Percentiles rank a stretch among this genome's conserved stretches.
These are phyloP conservation scores for Peronospora farinosa DNA, from an alignment of 352 stramenopile genomes.

Conservation along the genomic window DNA sequence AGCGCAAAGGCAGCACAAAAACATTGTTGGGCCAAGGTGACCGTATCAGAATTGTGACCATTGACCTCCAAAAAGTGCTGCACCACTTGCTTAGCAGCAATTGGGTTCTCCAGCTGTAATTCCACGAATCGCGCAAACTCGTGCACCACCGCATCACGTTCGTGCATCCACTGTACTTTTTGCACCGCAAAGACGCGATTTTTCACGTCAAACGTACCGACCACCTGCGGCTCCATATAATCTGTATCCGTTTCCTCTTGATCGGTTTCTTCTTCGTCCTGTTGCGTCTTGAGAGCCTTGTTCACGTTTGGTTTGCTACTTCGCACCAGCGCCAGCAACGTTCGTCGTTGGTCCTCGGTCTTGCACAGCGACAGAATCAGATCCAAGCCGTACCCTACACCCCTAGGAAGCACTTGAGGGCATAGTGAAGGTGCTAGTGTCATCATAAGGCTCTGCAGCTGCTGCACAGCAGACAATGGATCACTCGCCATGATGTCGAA, in stretches of 20 bases:
- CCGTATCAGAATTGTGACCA: constrained; percentile 37
- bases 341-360: constrained; percentile 53
- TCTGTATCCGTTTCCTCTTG: constrained; percentile 24
- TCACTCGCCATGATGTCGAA: constrained; percentile 28
- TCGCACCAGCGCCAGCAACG: constrained; percentile 40
- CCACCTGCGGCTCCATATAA: constrained; percentile 37
- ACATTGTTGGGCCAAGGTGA: constrained; percentile 51
- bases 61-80: constrained; percentile 56
- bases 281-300: constrained; percentile 22
- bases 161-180: constrained; percentile 57
- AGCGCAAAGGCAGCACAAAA: constrained; percentile 74
- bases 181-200: constrained; percentile 57
- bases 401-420: constrained; percentile 68
- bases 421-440: constrained; percentile 45
- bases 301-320: constrained; percentile 29
- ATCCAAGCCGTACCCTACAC: constrained; percentile 50
- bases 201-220: constrained; percentile 54
- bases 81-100: constrained; percentile 35
- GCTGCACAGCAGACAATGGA: constrained; percentile 52
- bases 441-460: constrained; percentile 54
- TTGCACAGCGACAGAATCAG: constrained; percentile 56
- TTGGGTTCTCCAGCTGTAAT: constrained; percentile 53
- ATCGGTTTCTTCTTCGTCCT: constrained; percentile 42
- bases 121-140: constrained; percentile 72
- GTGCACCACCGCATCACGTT: constrained; percentile 54